Evolutionary conservation across 176 grass and related monocot species (phyloP), one percentile per base, ranked within the genome.

Genomic region (Carex scoparia): DNA sequence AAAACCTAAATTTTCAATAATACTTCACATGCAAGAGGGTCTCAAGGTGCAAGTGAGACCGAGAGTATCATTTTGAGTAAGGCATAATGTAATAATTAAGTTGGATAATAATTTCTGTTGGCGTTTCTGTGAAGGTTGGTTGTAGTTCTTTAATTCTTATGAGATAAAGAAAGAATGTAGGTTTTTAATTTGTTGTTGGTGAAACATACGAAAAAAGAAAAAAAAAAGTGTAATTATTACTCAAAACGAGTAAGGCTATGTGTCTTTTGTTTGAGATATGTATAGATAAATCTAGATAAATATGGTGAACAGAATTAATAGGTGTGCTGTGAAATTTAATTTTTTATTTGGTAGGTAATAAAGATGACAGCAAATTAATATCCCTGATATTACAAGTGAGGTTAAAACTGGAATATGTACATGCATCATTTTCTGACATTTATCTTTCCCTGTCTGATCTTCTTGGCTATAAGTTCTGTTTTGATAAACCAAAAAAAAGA

Each of bases 11-110:
- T 81, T 88, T 69, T 90, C 94, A 7, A 89, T 91, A 54, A 91
- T 97, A 86, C 89, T 97, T 48, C 91, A 93, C 72, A 97, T 94
- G 94, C 86, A 86, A 88, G 79, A 94, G 2, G 91, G 91, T 27
- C 84, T 97, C 4, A 92, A 86, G 89, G 91, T 90, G 61, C 88
- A 7, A 63, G 48, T 91, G 7, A 65, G 42, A 38, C 79, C 15
- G 19, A 65, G 86, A 18, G 33, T 16, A 12, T 49, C 18, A 83
- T 2, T 31, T 30, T 75, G 49, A 77, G 49, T 57, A 19, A 30
- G 72, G 16, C 0, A 76, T 23, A 23, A 73, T 0, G 18, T 23
- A 16, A 73, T 44, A 42, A 32, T 42, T 42, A 42, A 14, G 19
- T 12, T 28, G 10, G 23, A 53, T 23, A 31, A 1, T 54, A 54